A percentile compares a stretch with the other conserved stretches of the same genome.
phyloP scores from a whole-genome alignment of 257 asterid species.

The Solanum chaucha region DNA sequence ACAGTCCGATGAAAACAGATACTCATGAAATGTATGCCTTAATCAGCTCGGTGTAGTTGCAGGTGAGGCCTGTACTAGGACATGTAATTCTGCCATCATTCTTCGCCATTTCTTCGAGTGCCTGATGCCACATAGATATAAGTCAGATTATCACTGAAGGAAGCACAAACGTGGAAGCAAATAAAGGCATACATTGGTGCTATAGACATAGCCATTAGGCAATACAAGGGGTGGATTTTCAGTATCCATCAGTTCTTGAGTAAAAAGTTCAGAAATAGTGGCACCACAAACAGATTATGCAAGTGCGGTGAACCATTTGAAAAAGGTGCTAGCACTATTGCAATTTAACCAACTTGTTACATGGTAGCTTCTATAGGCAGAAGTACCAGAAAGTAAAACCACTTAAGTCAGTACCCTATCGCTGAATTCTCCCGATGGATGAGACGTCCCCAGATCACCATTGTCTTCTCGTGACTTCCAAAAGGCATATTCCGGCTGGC shows the following conservation, averaged over 20 bases:
- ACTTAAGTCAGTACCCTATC: not conserved
- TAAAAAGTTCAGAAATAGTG: not conserved
- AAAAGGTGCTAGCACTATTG: not conserved
- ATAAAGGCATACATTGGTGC: slow-evolving; percentile 65
- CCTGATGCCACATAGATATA: slow-evolving; percentile 29
- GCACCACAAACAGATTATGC: not conserved
- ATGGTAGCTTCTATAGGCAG: not conserved
- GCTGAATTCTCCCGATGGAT: no score
- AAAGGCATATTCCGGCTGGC: no score
- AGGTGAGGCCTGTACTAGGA: slow-evolving; percentile 67
- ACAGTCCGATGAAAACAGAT: not conserved
- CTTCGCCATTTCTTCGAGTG: slow-evolving; percentile 86
- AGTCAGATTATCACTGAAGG: not conserved
- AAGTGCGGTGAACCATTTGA: not conserved
- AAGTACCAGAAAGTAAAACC: not conserved
- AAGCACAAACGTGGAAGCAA: not conserved
- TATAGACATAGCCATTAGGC: no score
- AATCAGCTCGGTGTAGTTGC: slow-evolving; percentile 55
- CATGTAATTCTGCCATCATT: slow-evolving; percentile 71
- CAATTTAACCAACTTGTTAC: not conserved
- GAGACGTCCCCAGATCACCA: no score
- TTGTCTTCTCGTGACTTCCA: no score
- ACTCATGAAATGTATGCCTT: no score
- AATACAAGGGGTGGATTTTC: slow-evolving; percentile 71
- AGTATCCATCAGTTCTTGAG: not conserved